phyloP scores from a whole-genome alignment of 768 basidiomycete genomes.

The Russula virescens region DNA sequence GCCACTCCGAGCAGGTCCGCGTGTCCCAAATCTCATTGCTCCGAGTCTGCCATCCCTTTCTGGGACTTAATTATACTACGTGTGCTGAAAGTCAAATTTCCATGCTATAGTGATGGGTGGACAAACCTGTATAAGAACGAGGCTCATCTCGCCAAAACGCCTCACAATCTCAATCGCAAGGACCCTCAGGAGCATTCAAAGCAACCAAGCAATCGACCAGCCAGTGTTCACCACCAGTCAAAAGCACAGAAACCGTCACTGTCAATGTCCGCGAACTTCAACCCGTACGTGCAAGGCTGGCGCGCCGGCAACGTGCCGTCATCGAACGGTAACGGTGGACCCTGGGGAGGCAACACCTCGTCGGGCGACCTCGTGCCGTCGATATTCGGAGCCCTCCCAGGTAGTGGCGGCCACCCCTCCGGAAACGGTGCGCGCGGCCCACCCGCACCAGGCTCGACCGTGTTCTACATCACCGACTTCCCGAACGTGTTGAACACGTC shows the following conservation, averaged over 20 bases:
- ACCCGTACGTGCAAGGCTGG: constrained; percentile 25
- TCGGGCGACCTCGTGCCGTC: constrained; percentile 11
- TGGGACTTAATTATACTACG: no score
- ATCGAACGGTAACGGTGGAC: background rate
- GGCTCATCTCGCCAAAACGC: no score
- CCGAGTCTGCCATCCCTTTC: no score
- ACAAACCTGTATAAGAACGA: no score
- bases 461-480: constrained; percentile 18
- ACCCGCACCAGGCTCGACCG: background rate
- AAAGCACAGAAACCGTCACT: background rate
- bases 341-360: background rate
- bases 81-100: no score
- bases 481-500: constrained; percentile 24
- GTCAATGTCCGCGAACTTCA: constrained; percentile 22
- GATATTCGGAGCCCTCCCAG: constrained; percentile 24
- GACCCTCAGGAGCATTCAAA: no score
- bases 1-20: no score
- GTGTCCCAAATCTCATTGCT: no score
- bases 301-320: constrained; percentile 8
- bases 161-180: no score
- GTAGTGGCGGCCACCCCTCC: background rate
- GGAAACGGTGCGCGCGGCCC: background rate
- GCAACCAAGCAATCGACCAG: no score
- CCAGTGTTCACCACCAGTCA: no score
- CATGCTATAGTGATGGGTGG: no score